These are phyloP conservation scores for Kalaharituber pfeilii DNA, from an alignment of 2,329 filamentous ascomycete species.

Conservation along the genomic window DNA sequence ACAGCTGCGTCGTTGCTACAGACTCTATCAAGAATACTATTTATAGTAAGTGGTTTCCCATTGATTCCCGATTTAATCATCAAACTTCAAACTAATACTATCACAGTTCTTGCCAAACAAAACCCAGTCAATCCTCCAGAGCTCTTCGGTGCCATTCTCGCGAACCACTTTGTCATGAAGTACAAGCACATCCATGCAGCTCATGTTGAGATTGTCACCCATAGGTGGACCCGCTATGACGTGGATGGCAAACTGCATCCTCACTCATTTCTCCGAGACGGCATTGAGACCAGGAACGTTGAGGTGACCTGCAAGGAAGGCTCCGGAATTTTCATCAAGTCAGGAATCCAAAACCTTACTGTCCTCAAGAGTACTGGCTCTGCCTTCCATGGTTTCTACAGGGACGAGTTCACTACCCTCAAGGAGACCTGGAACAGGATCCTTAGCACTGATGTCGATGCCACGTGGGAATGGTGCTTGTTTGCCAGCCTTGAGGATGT, in stretches of 20 bases:
- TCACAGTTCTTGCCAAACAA: constrained; percentile 83
- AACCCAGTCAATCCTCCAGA: constrained; percentile 84
- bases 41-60: constrained; percentile 15
- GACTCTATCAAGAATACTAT: constrained; percentile 97
- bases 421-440: constrained; percentile 89
- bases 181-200: constrained; percentile 79
- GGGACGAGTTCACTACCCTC: constrained; percentile 84
- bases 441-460: constrained; percentile 80
- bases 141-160: constrained; percentile 70
- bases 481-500: constrained; percentile 53
- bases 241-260: constrained; percentile 81
- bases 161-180: constrained; percentile 69
- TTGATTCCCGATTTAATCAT: neutral
- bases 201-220: constrained; percentile 63
- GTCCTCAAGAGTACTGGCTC: constrained; percentile 95
- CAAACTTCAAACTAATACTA: constrained; percentile 20
- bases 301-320: constrained; percentile 51
- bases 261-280: constrained; percentile 84
- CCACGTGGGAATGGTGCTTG: constrained; percentile 65
- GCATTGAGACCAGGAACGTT: constrained; percentile 70
- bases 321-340: constrained; percentile 56
- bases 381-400: constrained; percentile 84
- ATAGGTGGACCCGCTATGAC: constrained; percentile 80
- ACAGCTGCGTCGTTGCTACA: constrained; percentile 85
- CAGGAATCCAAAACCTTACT: constrained; percentile 61